Evolutionary conservation across 192 early-diverging fungal genomes (phyloP), one percentile per base, ranked within the genome.

Genomic region (Podila minutissima): DNA sequence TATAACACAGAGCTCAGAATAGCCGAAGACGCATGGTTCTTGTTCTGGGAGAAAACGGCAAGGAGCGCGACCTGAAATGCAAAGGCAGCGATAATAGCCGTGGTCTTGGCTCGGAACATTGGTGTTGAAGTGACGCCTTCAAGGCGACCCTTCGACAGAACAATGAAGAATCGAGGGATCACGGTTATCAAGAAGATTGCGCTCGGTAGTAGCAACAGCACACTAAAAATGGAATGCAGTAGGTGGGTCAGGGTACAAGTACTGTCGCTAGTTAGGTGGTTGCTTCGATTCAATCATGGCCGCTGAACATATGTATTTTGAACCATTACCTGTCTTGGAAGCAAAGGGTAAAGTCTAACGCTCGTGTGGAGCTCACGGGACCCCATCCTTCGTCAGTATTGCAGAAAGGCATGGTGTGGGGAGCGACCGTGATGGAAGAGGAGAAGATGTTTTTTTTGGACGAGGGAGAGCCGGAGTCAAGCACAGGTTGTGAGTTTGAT

Each of bases 301-400:
- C 31, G 31, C 31, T 4, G 31, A 32, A 32, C 31, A 32, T 32
- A 32, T 32, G 31, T 32, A 32, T 32, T 32, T 32, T 32, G 31
- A 32, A 32, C 4, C 31, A 74, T 60, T 50, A 78, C 72, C 15
- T 85, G 33, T 37, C 79, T 58, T 72, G 83, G 82, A 9, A 71
- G 74, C 57, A 84, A 75, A 31, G 77, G 62, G 12, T 92, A 90
- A 69, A 85, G 85, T 32, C 58, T 60, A 85, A 87, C 89, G 87
- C 86, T 87, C 2, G 55, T 38, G 24, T 82, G 71, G 59, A 65
- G 59, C 61, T 87, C 73, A 53, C 83, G 76, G 72, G 83, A 82
- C 9, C 88, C 33, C 41, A 59, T 75, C 46, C 69, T 86, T 75
- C 88, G 79, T 32, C 31, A 32, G 61, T 77, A 87, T 22, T 89